Evolutionary conservation across 176 grass and related monocot species (phyloP), one percentile per base, ranked within the genome.

Genomic region (Dendrocalamus sinicus): DNA sequence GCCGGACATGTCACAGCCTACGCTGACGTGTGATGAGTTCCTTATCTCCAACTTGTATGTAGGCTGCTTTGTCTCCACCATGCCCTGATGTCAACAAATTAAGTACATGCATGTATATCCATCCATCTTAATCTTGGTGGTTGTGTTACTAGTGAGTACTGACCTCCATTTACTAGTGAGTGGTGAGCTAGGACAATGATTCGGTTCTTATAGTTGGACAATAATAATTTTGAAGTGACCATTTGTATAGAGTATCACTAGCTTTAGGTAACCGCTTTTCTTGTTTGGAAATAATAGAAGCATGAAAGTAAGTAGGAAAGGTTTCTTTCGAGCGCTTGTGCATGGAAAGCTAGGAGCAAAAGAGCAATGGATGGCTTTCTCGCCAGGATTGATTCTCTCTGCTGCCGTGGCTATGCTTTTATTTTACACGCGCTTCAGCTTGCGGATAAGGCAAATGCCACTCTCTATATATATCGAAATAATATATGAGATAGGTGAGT

Each of bases 261-360:
- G 11, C 82, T 17, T 85, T 89, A 75, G 41, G 40, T 1, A 48
- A 30, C 24, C 22, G 12, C 52, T 80, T 81, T 47, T 54, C 45
- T 8, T 7, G 65, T 24, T 51, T 14, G 46, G 73, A 54, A 52
- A 76, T 70, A 66, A 26, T 65, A 26, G 17, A 32, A 41, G 73
- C 57, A 78, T 28, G n/a, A 73, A 57, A 14, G 24, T 9, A 51
- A 75, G 48, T 6, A 5, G 41, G 41, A 11, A 71, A 76, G 83
- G 61, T 52, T 62, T 44, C 69, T 69, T 86, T 86, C 71, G 11
- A 53, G 83, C 35, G 84, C 57, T 71, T 77, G 55, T 20, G 79
- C 72, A 55, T 37, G 83, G 55, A 85, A 85, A 85, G 73, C 35
- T 14, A 32, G 26, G 3, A 12, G 73, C 79, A 57, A 67, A 84